Evolutionary conservation across 441 rosid species (phyloP).

Genomic region (Arabidopsis lyrata): DNA sequence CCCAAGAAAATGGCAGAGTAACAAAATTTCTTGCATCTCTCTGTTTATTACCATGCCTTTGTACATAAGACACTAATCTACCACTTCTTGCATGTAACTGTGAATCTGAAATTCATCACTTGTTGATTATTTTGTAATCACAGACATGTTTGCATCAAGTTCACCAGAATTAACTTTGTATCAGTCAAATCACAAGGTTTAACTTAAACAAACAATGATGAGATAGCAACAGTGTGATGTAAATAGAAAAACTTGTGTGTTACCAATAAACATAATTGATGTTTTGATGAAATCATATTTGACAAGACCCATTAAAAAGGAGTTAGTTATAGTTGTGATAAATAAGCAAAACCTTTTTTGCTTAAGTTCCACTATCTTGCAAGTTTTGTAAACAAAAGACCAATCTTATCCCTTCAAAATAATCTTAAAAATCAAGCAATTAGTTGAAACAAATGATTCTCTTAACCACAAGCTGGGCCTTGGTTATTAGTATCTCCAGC

Average conservation of each 20-base stretch:
- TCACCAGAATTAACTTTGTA: slow-evolving; percentile 36
- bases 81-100: slow-evolving; percentile 28
- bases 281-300: slow-evolving; percentile 29
- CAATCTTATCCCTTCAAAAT: slow-evolving; percentile 32
- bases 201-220: slow-evolving; percentile 44
- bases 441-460: slow-evolving; percentile 49
- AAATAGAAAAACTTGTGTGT: slow-evolving; percentile 12
- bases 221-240: slow-evolving; percentile 25
- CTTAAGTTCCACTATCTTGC: slow-evolving; percentile 17
- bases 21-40: too few species aligned
- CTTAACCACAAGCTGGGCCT: slow-evolving; percentile 44
- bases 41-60: background rate
- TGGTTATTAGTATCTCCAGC: slow-evolving; percentile 36
- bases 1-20: background rate
- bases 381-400: slow-evolving; percentile 30
- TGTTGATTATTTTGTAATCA: slow-evolving; percentile 36
- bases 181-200: slow-evolving; percentile 35
- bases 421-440: slow-evolving; percentile 47
- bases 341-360: slow-evolving; percentile 30
- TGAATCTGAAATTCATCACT: background rate
- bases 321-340: slow-evolving; percentile 44
- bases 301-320: slow-evolving; percentile 42
- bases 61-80: slow-evolving; percentile 44
- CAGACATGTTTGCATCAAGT: slow-evolving; percentile 24
- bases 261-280: slow-evolving; percentile 36